Conservation (phyloP, 306 rosid genomes). For the Benincasa hispida region DNA sequence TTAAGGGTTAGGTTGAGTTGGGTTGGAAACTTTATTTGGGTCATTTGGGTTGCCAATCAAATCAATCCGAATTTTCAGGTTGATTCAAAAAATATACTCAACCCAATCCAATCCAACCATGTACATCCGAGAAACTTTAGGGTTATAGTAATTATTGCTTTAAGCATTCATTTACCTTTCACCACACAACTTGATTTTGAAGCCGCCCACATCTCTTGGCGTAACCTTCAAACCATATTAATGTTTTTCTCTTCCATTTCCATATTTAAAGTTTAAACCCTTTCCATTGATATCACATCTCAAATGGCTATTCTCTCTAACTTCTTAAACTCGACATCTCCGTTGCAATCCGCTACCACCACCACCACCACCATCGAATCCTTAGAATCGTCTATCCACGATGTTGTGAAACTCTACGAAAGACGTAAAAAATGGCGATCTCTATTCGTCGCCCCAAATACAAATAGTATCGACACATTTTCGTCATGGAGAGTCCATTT, state of each 20-base stretch:
- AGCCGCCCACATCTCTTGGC: background rate
- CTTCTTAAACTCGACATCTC: background rate
- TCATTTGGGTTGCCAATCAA: too few species aligned
- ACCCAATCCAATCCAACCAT: too few species aligned
- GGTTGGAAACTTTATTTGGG: too few species aligned
- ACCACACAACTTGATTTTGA: background rate
- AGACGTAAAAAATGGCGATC: background rate
- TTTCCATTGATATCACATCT: background rate
- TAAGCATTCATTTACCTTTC: background rate
- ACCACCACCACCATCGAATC: background rate
- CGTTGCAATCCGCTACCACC: background rate
- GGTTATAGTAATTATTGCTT: background rate
- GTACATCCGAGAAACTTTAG: too few species aligned
- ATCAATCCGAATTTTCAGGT: too few species aligned
- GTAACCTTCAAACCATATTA: background rate
- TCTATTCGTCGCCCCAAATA: background rate
- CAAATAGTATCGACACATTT: background rate
- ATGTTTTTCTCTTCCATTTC: background rate
- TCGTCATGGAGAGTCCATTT: conserved; percentile 44
- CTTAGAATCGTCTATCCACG: background rate
- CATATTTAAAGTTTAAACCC: background rate
- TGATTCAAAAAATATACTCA: too few species aligned
- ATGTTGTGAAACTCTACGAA: background rate
- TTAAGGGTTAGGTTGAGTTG: too few species aligned
- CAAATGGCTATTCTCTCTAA: background rate